A percentile compares a stretch with the other conserved stretches of the same genome.
Conservation (phyloP, 2,329 filamentous ascomycete genomes). For the Epichloe coenophiala region DNA sequence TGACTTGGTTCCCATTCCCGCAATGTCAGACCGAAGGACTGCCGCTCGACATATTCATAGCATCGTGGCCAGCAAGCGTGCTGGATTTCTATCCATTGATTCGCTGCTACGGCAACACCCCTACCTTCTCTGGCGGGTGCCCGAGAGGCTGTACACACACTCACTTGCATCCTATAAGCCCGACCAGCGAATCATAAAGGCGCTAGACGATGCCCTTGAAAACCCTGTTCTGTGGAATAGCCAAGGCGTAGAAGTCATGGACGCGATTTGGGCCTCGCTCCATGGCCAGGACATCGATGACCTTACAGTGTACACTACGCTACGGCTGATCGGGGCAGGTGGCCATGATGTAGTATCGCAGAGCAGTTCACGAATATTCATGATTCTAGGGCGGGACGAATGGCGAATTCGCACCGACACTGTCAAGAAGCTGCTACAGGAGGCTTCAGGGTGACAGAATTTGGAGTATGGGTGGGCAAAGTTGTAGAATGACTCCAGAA, state of each 20-base stretch:
- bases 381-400: constrained; percentile 22
- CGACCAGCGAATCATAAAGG: constrained; percentile 10
- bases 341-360: constrained; percentile 15
- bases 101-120: constrained; percentile 18
- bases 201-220: constrained; percentile 14
- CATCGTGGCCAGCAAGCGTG: constrained; percentile 11
- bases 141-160: constrained; percentile 14
- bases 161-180: constrained; percentile 11
- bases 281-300: constrained; percentile 8
- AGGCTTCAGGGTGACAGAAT: constrained; percentile 1
- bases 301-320: constrained; percentile 13
- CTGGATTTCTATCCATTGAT: constrained; percentile 11
- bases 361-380: constrained; percentile 17
- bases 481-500: no score
- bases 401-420: constrained; percentile 16
- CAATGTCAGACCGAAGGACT: constrained; percentile 7
- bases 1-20: constrained; percentile 15
- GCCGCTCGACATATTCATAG: constrained; percentile 11
- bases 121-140: constrained; percentile 26
- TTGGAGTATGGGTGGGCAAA: background rate
- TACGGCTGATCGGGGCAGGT: constrained; percentile 20
- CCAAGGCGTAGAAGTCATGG: constrained; percentile 9
- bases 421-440: constrained; percentile 9
- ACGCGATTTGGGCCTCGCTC: constrained; percentile 7
- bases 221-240: constrained; percentile 5